phyloP scores from a whole-genome alignment of 2,329 filamentous ascomycete species.

The Beauveria asiatica region DNA sequence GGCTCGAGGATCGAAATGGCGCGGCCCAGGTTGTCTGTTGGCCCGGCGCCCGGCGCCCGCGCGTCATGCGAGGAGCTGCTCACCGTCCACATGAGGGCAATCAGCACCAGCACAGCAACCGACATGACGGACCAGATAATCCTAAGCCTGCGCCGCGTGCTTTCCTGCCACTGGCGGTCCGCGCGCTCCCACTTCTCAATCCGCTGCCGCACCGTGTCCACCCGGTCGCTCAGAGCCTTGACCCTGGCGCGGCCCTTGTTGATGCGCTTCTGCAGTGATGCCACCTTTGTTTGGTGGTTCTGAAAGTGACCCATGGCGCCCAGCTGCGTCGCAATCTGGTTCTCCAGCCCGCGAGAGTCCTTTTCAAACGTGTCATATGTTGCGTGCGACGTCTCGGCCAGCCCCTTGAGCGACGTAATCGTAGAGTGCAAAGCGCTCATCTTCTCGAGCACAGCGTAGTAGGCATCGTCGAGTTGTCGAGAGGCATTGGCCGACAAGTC shows the following conservation, averaged over 20 bases:
- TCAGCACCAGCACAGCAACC: constrained; percentile 36
- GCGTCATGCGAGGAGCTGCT: not conserved
- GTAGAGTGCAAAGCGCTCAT: constrained; percentile 55
- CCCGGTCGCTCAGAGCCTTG: constrained; percentile 49
- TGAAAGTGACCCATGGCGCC: constrained; percentile 53
- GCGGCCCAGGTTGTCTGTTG: not conserved
- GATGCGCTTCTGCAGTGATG: constrained; percentile 53
- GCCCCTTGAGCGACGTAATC: constrained; percentile 54
- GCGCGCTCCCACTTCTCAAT: constrained; percentile 61
- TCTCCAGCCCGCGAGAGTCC: constrained; percentile 50
- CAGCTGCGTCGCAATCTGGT: constrained; percentile 53
- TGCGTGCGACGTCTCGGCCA: constrained; percentile 53
- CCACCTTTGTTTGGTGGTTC: constrained; percentile 55
- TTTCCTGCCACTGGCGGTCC: constrained; percentile 61
- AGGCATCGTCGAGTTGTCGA: constrained; percentile 61
- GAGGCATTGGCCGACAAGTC: constrained; percentile 55
- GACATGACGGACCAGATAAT: constrained; percentile 54
- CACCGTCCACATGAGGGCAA: constrained; percentile 33
- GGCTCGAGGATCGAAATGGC: constrained; percentile 10
- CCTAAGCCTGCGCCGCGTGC: constrained; percentile 53
- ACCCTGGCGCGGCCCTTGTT: constrained; percentile 51
- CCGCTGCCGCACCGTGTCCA: constrained; percentile 53
- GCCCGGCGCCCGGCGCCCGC: not conserved
- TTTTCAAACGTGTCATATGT: constrained; percentile 50
- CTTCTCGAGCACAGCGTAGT: constrained; percentile 65